Evolutionary conservation across 257 asterid species (phyloP).

Genomic region (Plectranthus barbatus): DNA sequence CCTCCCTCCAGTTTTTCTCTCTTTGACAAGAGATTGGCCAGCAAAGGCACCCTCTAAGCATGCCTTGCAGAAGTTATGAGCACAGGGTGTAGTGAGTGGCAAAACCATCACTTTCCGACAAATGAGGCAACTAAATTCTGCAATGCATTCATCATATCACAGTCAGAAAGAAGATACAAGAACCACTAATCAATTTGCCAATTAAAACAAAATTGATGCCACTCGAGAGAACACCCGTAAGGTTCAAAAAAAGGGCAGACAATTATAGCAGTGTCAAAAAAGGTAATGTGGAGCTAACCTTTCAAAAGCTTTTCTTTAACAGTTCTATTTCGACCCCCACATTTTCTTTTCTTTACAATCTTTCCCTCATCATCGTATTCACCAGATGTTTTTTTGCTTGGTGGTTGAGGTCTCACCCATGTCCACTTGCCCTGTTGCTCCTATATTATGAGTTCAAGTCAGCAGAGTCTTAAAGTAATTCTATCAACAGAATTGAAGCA

Average conservation of each 20-base stretch:
- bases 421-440: constrained; percentile 53
- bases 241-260: no score
- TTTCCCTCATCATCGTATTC: constrained; percentile 31
- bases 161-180: not conserved
- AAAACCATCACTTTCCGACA: constrained; percentile 70
- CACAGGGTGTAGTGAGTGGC: constrained; percentile 90
- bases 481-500: not conserved
- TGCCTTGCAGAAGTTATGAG: constrained; percentile 84
- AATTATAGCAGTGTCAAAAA: constrained; percentile 8
- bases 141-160: constrained; percentile 11
- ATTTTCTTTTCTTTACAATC: constrained; percentile 31
- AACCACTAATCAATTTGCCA: not conserved
- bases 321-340: constrained; percentile 23
- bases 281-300: constrained; percentile 38
- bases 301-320: constrained; percentile 61
- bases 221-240: no score
- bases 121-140: constrained; percentile 75
- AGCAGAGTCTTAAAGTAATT: not conserved
- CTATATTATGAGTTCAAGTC: constrained; percentile 26
- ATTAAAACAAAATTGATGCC: not conserved
- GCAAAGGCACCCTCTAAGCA: constrained; percentile 79
- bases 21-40: constrained; percentile 53
- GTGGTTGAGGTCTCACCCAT: constrained; percentile 69
- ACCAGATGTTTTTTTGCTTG: constrained; percentile 33
- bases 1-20: constrained; percentile 69